phyloP scores from a whole-genome alignment of 2,329 filamentous ascomycete genomes.

The Aureobasidium namibiae region DNA sequence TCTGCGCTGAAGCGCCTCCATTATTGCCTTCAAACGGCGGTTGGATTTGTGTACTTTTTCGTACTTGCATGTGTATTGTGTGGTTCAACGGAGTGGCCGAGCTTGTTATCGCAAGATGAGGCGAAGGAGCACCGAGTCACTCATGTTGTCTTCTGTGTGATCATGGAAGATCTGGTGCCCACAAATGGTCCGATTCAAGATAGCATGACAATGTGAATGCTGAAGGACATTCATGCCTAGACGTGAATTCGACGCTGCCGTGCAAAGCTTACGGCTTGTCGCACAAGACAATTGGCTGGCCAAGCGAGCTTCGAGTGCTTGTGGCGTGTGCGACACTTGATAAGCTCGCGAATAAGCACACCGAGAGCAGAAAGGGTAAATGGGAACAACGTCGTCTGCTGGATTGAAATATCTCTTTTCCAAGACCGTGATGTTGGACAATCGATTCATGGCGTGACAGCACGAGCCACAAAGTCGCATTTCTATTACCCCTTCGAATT shows the following conservation, averaged over 20 bases:
- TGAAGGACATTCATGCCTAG: not conserved
- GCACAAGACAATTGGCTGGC: not conserved
- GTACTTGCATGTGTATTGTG: not conserved
- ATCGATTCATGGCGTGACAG: not conserved
- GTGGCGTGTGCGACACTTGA: not conserved
- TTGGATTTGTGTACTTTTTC: not conserved
- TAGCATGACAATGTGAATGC: not conserved
- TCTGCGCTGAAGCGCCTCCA: not conserved
- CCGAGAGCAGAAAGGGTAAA: not conserved
- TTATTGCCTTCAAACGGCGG: not conserved
- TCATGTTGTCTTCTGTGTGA: not conserved
- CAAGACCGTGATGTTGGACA: not conserved
- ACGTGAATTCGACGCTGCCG: not conserved
- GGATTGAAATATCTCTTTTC: not conserved
- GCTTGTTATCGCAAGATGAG: not conserved
- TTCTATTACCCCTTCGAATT: conserved; percentile 11
- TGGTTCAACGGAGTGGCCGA: not conserved
- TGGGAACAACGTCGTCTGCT: not conserved
- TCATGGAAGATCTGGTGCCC: too few relatives aligned
- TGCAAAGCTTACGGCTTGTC: not conserved
- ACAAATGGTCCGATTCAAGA: not conserved
- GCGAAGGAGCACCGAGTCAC: not conserved
- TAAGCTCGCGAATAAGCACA: not conserved
- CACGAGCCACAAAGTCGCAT: conserved; percentile 1
- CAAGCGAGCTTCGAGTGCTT: conserved; percentile 9